A percentile compares a stretch with the other conserved stretches of the same genome.
These are phyloP conservation scores for Clonostachys solani DNA, from an alignment of 2,329 filamentous ascomycete species.

Conservation along the genomic window DNA sequence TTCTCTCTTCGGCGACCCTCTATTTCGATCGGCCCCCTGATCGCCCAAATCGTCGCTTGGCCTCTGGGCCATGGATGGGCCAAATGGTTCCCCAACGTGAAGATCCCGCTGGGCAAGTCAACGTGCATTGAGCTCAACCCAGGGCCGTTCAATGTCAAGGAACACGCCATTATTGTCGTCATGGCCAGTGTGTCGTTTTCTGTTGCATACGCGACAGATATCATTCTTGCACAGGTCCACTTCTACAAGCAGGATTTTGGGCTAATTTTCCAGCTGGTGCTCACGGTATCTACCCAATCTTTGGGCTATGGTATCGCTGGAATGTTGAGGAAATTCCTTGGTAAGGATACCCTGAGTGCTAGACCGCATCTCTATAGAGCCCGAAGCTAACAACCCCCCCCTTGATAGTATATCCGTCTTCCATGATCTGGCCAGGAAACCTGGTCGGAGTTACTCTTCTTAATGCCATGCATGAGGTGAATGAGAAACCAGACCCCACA, in stretches of 20 bases:
- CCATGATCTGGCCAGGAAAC: slow-evolving; percentile 72
- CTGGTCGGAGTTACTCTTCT: slow-evolving; percentile 64
- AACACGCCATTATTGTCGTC: slow-evolving; percentile 64
- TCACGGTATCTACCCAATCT: slow-evolving; percentile 65
- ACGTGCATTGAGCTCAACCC: slow-evolving; percentile 44
- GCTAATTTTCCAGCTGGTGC: slow-evolving; percentile 59
- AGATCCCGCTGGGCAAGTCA: slow-evolving; percentile 35
- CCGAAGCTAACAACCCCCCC: background rate
- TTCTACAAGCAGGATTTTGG: slow-evolving; percentile 72
- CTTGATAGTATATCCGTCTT: slow-evolving; percentile 53
- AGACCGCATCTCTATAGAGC: too few species aligned
- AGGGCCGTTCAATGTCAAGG: slow-evolving; percentile 67
- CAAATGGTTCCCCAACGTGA: slow-evolving; percentile 42
- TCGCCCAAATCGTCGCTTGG: slow-evolving; percentile 62
- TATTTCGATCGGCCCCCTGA: slow-evolving; percentile 55
- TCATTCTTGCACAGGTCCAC: slow-evolving; percentile 65
- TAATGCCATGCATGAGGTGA: slow-evolving; percentile 67
- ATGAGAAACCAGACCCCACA: slow-evolving; percentile 41
- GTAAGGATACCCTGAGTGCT: slow-evolving; percentile 22
- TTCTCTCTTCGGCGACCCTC: slow-evolving; percentile 59
- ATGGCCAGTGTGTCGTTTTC: slow-evolving; percentile 70
- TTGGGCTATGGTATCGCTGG: slow-evolving; percentile 67
- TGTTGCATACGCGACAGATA: slow-evolving; percentile 69
- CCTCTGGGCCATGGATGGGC: slow-evolving; percentile 60
- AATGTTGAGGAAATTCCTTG: slow-evolving; percentile 60